phyloP scores from a whole-genome alignment of 768 basidiomycete species.

The Lactarius deliciosus region DNA sequence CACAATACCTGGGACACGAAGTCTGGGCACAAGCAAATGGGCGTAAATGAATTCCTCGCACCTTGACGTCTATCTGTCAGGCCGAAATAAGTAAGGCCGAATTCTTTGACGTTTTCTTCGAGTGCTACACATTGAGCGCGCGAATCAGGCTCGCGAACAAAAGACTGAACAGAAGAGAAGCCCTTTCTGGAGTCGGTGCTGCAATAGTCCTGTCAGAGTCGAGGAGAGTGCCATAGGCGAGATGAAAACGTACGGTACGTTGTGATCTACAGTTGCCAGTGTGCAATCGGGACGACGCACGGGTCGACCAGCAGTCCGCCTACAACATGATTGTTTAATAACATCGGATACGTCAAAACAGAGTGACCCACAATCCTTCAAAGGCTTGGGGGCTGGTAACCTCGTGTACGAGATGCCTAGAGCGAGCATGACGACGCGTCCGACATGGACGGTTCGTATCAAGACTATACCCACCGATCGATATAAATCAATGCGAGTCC shows the following conservation, averaged over 20 bases:
- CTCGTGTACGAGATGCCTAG: conserved; percentile 59
- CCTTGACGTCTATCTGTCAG: conserved; percentile 66
- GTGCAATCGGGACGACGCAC: conserved; percentile 68
- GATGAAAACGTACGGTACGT: conserved; percentile 43
- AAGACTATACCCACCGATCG: conserved; percentile 39
- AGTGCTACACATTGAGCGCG: conserved; percentile 57
- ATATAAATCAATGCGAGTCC: conserved; percentile 81
- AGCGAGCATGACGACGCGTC: conserved; percentile 20
- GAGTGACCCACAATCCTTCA: conserved; percentile 47
- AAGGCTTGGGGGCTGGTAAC: conserved; percentile 66
- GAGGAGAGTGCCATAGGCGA: conserved; percentile 9
- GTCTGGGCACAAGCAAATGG: conserved; percentile 7
- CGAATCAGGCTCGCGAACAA: conserved; percentile 59
- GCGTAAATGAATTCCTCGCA: conserved; percentile 30
- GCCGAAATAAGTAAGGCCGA: conserved; percentile 65
- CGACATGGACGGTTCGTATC: neutral
- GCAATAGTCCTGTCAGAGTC: conserved; percentile 5
- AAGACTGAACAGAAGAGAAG: conserved; percentile 48
- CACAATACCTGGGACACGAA: conserved; percentile 42
- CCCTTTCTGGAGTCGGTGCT: conserved; percentile 53
- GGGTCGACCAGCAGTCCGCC: conserved; percentile 50
- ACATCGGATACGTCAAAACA: neutral
- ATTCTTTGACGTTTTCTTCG: conserved; percentile 65
- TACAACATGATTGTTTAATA: conserved; percentile 24
- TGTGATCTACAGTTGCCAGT: conserved; percentile 61